Evolutionary conservation across 139 green algal species (phyloP).

Genomic region (Yamagishiella unicocca): DNA sequence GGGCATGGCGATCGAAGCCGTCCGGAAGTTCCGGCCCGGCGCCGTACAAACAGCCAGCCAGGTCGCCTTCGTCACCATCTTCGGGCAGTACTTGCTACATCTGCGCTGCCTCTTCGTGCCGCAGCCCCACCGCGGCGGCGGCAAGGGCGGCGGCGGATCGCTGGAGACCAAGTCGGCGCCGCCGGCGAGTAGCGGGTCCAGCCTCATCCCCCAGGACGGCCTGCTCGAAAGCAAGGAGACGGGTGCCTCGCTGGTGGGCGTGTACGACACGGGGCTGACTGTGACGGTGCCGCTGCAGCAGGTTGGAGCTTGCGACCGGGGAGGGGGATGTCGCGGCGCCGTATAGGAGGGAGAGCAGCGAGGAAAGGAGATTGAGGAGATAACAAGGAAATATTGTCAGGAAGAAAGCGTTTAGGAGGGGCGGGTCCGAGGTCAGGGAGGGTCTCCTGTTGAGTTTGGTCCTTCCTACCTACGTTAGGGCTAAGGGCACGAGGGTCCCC

Average conservation of each 20-base stretch:
- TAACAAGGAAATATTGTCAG: too few relatives aligned
- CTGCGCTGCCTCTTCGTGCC: constrained; percentile 54
- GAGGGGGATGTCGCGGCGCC: too few relatives aligned
- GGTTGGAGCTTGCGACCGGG: neutral
- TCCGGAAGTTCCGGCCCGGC: constrained; percentile 59
- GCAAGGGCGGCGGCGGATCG: neutral
- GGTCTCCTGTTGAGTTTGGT: too few relatives aligned
- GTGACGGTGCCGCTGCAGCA: constrained; percentile 16
- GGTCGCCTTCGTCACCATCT: constrained; percentile 73
- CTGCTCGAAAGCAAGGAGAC: constrained; percentile 47
- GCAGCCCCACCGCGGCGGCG: neutral
- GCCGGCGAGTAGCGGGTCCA: too few relatives aligned
- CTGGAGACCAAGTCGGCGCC: constrained; percentile 29
- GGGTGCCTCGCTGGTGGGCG: constrained; percentile 40
- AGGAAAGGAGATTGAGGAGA: too few relatives aligned
- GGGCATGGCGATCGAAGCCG: constrained; percentile 50
- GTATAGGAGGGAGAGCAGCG: too few relatives aligned
- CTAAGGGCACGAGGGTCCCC: too few relatives aligned
- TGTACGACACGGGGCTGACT: constrained; percentile 55
- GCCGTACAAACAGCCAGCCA: constrained; percentile 74
- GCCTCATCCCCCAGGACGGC: neutral
- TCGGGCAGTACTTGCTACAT: constrained; percentile 73
- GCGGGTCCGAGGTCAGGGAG: too few relatives aligned
- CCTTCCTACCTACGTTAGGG: too few relatives aligned
- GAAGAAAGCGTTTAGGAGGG: too few relatives aligned